Evolutionary conservation across 2,329 filamentous ascomycete genomes (phyloP), one percentile per base, ranked within the genome.

Genomic region (Massarina eburnea): DNA sequence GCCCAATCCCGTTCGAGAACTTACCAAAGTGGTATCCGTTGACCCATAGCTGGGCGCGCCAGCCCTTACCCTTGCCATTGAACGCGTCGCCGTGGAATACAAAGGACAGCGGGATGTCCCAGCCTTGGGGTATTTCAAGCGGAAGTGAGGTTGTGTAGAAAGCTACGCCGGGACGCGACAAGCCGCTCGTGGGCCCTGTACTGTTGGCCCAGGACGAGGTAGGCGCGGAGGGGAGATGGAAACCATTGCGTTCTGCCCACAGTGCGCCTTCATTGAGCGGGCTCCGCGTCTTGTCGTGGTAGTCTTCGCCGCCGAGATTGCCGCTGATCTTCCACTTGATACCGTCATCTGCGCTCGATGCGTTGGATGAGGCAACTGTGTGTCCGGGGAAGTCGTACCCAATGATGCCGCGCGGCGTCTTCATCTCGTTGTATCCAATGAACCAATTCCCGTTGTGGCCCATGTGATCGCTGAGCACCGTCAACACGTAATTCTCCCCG

Each of bases 1-100:
- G 87, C 0, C 88, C 87, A 30, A 90, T 75, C 45, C 88, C 84
- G 61, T 84, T 84, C 20, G 79, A 68, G 52, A 80, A 84, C 61
- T 83, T 83, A 5, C 80, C 81, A 54, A 83, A 89, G 59, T 89
- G 86, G 64, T 83, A 90, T 1, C 86, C 87, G 57, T 90, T 89
- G 29, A 90, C 83, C 60, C 79, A 90, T 2, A 89, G 67, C 54
- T 85, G 78, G 1, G 76, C 80, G 14, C 85, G 76, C 52, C 84
- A 86, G 10, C 43, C 49, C 26, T 46, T 54, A 8, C 41, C 56
- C 44, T 46, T 55, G 15, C 49, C 62, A 7, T 52, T 57, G 49
- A 62, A 62, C 2, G 51, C 62, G 46, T 77, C 79, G 17, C 71
- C 71, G 15, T 55, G 47, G 61, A 86, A 84, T 6, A 72, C 69